Percentiles rank a stretch among this genome's conserved stretches.
These are phyloP conservation scores for Solanum pinnatisectum DNA, from an alignment of 257 asterid genomes.

Conservation along the genomic window DNA sequence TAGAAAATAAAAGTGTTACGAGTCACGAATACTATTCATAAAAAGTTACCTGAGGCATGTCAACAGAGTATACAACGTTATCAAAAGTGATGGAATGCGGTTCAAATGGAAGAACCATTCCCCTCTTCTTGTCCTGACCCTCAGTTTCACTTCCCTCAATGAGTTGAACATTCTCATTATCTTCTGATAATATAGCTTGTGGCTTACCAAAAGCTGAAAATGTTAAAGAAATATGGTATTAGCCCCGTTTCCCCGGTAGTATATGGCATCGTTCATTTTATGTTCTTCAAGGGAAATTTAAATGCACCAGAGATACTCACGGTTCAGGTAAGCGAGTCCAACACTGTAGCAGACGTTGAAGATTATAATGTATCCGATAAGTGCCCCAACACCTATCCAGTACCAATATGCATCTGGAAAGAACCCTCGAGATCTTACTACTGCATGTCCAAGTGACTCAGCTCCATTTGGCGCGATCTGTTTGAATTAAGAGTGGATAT, in stretches of 20 bases:
- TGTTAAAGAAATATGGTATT: neutral
- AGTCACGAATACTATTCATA: neutral
- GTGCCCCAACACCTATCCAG: conserved; percentile 37
- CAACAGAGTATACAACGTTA: conserved; percentile 61
- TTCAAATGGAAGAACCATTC: conserved; percentile 91
- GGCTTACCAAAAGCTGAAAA: conserved; percentile 49
- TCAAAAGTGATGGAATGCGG: conserved; percentile 82
- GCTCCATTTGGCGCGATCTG: conserved; percentile 3
- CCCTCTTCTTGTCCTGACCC: conserved; percentile 24
- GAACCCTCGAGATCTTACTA: conserved; percentile 22
- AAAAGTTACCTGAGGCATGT: conserved; percentile 67
- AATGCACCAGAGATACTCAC: conserved; percentile 27
- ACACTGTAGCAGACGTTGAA: conserved; percentile 12
- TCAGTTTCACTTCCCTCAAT: conserved; percentile 19
- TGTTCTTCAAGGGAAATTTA: neutral
- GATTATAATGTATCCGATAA: conserved; percentile 12
- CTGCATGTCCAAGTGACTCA: conserved; percentile 14
- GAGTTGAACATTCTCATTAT: neutral
- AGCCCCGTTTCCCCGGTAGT: neutral
- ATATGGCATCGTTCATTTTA: neutral
- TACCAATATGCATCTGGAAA: conserved; percentile 28
- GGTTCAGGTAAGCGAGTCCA: conserved; percentile 30
- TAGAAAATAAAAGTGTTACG: neutral
- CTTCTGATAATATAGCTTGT: conserved; percentile 30
- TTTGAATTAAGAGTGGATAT: neutral